phyloP scores from a whole-genome alignment of 805 yeast species.

The Teunomyces funiuensis region DNA sequence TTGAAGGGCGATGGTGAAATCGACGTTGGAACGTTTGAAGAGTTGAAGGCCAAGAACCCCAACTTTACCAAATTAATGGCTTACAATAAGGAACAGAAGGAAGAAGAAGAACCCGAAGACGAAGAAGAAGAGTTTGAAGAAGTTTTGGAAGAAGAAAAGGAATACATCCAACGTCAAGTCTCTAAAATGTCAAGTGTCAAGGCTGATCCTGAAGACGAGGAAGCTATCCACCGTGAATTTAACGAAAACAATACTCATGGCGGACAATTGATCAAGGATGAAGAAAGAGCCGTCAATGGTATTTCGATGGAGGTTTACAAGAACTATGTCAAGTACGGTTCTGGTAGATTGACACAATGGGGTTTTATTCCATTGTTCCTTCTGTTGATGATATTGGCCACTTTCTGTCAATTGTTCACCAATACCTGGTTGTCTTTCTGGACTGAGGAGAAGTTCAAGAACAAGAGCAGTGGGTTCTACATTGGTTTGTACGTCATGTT shows the following conservation, averaged over 20 bases:
- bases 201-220: slow-evolving; percentile 26
- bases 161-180: slow-evolving; percentile 11
- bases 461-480: slow-evolving; percentile 53
- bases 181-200: slow-evolving; percentile 7
- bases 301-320: slow-evolving; percentile 33
- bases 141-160: slow-evolving; percentile 8
- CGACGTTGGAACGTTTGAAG: slow-evolving; percentile 59
- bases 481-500: slow-evolving; percentile 73
- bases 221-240: slow-evolving; percentile 31
- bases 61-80: slow-evolving; percentile 41
- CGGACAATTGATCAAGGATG: slow-evolving; percentile 15
- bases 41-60: slow-evolving; percentile 42
- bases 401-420: slow-evolving; percentile 57
- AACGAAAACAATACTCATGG: slow-evolving; percentile 21
- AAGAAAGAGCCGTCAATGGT: slow-evolving; percentile 22
- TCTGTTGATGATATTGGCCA: slow-evolving; percentile 29
- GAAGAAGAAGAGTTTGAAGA: slow-evolving; percentile 13
- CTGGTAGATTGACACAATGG: slow-evolving; percentile 23
- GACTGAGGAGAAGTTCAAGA: slow-evolving; percentile 56
- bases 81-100: slow-evolving; percentile 27
- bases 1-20: slow-evolving; percentile 64
- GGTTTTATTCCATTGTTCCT: slow-evolving; percentile 23
- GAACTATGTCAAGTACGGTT: slow-evolving; percentile 30
- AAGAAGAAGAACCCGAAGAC: slow-evolving; percentile 15
- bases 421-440: slow-evolving; percentile 86